phyloP scores from a whole-genome alignment of 495 filamentous ascomycete genomes.

The Hypoxylon fragiforme region DNA sequence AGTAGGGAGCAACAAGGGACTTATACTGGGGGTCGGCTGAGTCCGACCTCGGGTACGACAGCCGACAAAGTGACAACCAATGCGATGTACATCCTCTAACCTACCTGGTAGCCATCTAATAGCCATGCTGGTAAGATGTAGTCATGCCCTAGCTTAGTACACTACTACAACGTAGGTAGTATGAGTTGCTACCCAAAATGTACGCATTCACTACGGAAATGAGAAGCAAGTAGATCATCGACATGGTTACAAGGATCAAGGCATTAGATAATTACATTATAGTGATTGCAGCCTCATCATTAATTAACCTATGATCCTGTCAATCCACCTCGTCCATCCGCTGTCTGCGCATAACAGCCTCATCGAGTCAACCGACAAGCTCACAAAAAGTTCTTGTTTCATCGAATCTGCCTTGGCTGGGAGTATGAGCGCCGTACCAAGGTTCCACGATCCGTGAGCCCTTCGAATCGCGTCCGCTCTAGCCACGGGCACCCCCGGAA shows the following conservation, averaged over 20 bases:
- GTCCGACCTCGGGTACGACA: constrained; percentile 22
- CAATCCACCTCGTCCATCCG: constrained; percentile 40
- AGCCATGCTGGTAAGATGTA: no score
- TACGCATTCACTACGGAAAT: constrained; percentile 32
- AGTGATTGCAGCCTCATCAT: constrained; percentile 30
- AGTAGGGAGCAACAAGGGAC: no score
- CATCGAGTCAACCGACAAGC: constrained; percentile 40
- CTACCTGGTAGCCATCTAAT: no score
- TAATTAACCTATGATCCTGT: constrained; percentile 39
- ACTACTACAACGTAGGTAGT: no score
- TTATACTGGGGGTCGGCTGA: constrained; percentile 21
- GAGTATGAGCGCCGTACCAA: constrained; percentile 39
- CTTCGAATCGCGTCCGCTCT: constrained; percentile 40
- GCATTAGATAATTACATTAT: constrained; percentile 37
- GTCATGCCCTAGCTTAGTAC: no score
- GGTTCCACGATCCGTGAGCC: constrained; percentile 37
- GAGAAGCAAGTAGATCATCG: constrained; percentile 36
- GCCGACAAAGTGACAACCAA: constrained; percentile 33
- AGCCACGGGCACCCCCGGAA: constrained; percentile 37
- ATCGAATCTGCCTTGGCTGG: constrained; percentile 35
- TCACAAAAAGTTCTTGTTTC: constrained; percentile 39
- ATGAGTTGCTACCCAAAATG: no score
- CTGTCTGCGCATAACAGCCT: constrained; percentile 37
- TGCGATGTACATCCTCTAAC: no score
- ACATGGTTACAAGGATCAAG: constrained; percentile 28